Evolutionary conservation across 75 land plant species (phyloP), one percentile per base, ranked within the genome.

Genomic region (Chamaecyparis obtusa): DNA sequence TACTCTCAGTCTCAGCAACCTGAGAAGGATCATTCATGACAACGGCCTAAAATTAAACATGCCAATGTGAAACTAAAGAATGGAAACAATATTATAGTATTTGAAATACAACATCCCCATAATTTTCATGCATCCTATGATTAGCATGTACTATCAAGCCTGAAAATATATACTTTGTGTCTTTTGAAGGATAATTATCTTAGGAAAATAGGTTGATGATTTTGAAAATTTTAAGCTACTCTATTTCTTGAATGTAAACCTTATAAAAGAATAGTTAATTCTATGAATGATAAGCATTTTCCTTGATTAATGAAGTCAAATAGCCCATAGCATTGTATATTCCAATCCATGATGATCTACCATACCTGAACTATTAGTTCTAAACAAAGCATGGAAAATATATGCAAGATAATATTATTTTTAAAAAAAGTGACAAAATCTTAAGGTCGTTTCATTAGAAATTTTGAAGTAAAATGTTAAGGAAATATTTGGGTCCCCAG

Each of bases 1-100:
- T 83, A 76, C 86, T 76, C 13, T 86, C 92, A n/a, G 94, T 76
- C 13, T 86, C 92, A n/a, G 94, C 17, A 43, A 91, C 94, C 94
- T 93, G 93, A 44, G 44, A 84, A 36, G 35, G 75, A 48, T 37
- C 74, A 41, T 87, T 85, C 80, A 85, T 37, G 37, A 49, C 64
- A 85, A 19, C 74, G 17, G 33, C 27, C 69, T 5, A 64, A 64
- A 64, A 24, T 64, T 21, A 64, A 64, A 24, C 27, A 21, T 21
- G 69, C n/a, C 24, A 64, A 64, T 64, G 27, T 64, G 69, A 64
- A 64, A 64, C 69, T 64, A n/a, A 27, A 64, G 24, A 64, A 21
- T 24, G 27, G 2, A 24, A 64, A 78, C 39, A 78, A 78, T 4
- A 78, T 19, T 78, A 78, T 39, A 9, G 39, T 17, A 21, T 24